Evolutionary conservation across 257 asterid species (phyloP), one percentile per base, ranked within the genome.

Genomic region (Craterostigma plantagineum): DNA sequence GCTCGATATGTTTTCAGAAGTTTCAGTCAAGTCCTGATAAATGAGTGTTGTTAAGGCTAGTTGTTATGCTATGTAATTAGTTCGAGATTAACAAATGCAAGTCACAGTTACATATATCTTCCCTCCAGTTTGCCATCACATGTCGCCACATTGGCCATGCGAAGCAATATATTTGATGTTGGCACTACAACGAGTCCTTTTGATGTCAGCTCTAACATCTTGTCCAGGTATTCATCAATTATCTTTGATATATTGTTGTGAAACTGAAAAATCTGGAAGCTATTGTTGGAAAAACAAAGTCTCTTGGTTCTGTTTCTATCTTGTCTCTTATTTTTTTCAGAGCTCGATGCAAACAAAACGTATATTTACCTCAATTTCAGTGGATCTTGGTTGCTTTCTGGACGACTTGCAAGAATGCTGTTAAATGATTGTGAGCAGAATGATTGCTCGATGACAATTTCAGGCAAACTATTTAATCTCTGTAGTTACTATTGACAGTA

Each of bases 381-480:
- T 50, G 90, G 77, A 42, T 67, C 96, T 14, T 82, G 98, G 87
- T 57, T 83, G 75, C 92, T 87, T 66, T 79, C 98, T 53, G 95
- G 91, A 50, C 71, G 91, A 63, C 92, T 90, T 49, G 77, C 81
- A 17, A 90, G 76, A 73, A 74, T 90, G 92, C 86, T 90, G 63
- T 65, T 66, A 77, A 72, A 76, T 43, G 98, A 90, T 67, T 76
- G 93, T 54, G 98, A 90, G 70, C 86, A 68, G 63, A 70, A 70
- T 63, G 91, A 79, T 58, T 79, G 93, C 72, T 69, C 75, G 23
- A 64, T 90, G 84, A 87, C 81, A 42, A 81, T 87, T 38, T 67
- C 97, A 61, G 97, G 97, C 67, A 73, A 47, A 81, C 63, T 38
- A n/a, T 46, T 51, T 55, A 33, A 37, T 35, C 45, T 48, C 8